Base-by-base conservation (phyloP, 2,329 filamentous ascomycete genomes). In the Alternaria postmessia region DNA sequence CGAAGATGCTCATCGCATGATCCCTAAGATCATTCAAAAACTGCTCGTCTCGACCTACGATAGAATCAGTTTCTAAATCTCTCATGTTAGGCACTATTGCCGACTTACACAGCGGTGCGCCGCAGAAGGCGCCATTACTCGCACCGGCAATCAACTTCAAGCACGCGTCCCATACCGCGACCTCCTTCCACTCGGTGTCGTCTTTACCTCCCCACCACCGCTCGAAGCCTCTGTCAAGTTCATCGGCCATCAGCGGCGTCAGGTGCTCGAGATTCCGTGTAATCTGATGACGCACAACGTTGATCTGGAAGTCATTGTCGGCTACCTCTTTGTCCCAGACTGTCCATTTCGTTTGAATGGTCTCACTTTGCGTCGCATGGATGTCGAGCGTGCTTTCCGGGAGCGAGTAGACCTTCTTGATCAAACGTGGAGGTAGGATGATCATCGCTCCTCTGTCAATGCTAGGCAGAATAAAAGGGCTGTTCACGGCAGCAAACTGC, bases 261-360 rank as follows among this genome's bases (percentile, higher is more conserved):
- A 66, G 44, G 32, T 55, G 52, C 34, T 64, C 57, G 30, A 66
- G 53, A 36, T 62, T 66, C 4, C 62, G 42, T 4, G 64, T 66
- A 26, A 66, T 64, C 26, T 66, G 64, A 46, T 66, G 54, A 7
- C 64, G 61, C 16, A 66, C 57, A 20, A 66, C 63, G n/a, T 66
- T 66, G 55, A 66, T 62, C 18, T 66, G 63, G 36, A 66, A 64
- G 39, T 61, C 56, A 12, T 66, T 60, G 22, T 62, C 54, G 8
- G 57, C 54, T 22, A 66, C 61, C 32, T 62, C 59, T 36, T 46
- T 61, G 36, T 66, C 63, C 61, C 63, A 61, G 20, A 66, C 57
- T 8, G 63, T 66, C 57, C 59, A 66, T 56, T 57, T 66, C n/a
- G 63, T 60, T 34, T 66, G 63, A 34, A 66, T 66, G 8, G 57